These are phyloP conservation scores for Austroboletus novae-zelandiae DNA, from an alignment of 1,284 basidiomycete genomes.

Conservation along the genomic window DNA sequence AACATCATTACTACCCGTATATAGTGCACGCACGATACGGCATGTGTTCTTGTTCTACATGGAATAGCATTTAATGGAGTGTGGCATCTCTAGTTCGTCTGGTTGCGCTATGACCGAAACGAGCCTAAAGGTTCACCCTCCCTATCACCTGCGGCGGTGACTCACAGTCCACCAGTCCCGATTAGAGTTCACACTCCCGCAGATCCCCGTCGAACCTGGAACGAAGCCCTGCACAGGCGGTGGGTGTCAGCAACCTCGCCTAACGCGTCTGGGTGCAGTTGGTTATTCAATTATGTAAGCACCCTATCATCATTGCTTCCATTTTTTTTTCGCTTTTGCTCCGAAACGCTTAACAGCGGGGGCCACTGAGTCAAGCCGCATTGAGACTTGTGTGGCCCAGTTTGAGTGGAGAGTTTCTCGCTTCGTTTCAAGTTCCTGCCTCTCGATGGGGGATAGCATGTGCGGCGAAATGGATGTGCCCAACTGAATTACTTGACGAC, in stretches of 20 bases:
- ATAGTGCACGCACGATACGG: background rate
- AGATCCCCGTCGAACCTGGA: slow-evolving; percentile 26
- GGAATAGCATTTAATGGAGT: background rate
- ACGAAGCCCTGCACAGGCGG: slow-evolving; percentile 10
- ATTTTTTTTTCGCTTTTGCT: slow-evolving; percentile 21
- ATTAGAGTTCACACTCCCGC: slow-evolving; percentile 6
- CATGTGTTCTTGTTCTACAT: background rate
- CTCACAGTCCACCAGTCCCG: background rate
- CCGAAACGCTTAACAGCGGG: slow-evolving; percentile 25
- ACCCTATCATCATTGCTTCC: slow-evolving; percentile 23
- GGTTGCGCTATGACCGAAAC: background rate
- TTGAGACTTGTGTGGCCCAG: slow-evolving; percentile 12
- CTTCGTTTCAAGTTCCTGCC: slow-evolving; percentile 23
- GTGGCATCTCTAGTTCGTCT: background rate
- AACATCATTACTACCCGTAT: background rate
- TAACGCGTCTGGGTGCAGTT: slow-evolving; percentile 8
- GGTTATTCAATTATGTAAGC: slow-evolving; percentile 21
- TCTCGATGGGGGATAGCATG: slow-evolving; percentile 15
- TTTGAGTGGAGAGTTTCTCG: slow-evolving; percentile 8
- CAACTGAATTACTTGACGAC: slow-evolving; percentile 9
- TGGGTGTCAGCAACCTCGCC: slow-evolving; percentile 13
- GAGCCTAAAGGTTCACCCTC: background rate
- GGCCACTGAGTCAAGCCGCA: slow-evolving; percentile 12
- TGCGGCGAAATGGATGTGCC: slow-evolving; percentile 20
- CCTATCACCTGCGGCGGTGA: background rate